Evolutionary conservation across 257 asterid genomes (phyloP).

Genomic region (Cruciata laevipes): DNA sequence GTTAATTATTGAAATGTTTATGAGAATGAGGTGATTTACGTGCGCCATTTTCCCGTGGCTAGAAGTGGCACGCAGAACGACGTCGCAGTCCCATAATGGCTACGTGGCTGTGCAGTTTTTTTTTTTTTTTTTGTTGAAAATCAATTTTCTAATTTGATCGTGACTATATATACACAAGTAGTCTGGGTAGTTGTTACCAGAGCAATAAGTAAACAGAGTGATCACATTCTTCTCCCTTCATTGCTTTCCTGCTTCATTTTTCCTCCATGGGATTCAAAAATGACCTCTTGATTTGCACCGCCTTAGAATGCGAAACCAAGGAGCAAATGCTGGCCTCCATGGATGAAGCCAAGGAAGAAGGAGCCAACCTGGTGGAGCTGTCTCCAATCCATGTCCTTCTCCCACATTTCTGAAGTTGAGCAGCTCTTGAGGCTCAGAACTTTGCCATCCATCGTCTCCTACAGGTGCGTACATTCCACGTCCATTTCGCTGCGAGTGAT

Average conservation of each 20-base stretch:
- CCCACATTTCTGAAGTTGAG: constrained; percentile 39
- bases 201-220: background rate
- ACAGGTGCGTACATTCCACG: constrained; percentile 28
- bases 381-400: constrained; percentile 34
- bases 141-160: background rate
- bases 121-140: too few species aligned
- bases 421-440: constrained; percentile 25
- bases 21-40: too few species aligned
- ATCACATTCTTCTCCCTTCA: background rate
- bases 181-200: background rate
- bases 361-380: constrained; percentile 59
- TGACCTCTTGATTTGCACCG: constrained; percentile 34
- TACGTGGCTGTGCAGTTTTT: background rate
- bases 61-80: background rate
- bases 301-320: constrained; percentile 37
- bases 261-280: constrained; percentile 31
- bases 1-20: too few species aligned
- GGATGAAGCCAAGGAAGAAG: constrained; percentile 43
- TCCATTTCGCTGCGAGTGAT: background rate
- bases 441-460: constrained; percentile 46
- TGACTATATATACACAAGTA: background rate
- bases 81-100: background rate
- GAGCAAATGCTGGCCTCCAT: constrained; percentile 39
- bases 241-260: background rate
- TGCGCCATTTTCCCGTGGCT: too few species aligned